phyloP scores from a whole-genome alignment of 805 yeast species.

The Pichia scutulata region DNA sequence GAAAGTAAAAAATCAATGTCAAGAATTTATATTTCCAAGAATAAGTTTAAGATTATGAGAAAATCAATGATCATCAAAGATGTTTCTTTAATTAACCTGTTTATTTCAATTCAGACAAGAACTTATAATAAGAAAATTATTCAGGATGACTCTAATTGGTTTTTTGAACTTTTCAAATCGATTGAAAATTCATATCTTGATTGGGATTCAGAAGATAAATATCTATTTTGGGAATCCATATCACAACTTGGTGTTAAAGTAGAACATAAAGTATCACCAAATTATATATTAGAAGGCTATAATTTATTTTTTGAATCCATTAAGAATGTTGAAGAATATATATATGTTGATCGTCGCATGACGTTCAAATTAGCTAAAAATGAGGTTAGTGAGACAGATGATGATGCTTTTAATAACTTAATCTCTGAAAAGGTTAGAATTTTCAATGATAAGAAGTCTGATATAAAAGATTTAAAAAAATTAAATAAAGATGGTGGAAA shows the following conservation, averaged over 20 bases:
- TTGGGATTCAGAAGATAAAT: not conserved
- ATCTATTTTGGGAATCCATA: not conserved
- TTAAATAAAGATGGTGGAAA: not conserved
- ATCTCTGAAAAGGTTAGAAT: not conserved
- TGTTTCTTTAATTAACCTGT: not conserved
- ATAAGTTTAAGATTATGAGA: not conserved
- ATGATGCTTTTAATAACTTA: not conserved
- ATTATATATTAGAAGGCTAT: not conserved
- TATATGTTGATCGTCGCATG: not conserved
- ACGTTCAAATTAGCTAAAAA: not conserved
- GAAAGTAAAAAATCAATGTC: not conserved
- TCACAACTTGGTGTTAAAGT: not conserved
- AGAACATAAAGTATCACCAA: not conserved
- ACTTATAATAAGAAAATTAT: not conserved
- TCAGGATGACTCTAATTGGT: not conserved
- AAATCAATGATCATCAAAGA: not conserved
- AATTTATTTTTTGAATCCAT: not conserved
- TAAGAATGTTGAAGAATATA: not conserved
- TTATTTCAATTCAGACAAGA: not conserved
- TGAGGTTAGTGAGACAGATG: not conserved
- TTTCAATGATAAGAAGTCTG: not conserved
- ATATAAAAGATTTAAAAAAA: not conserved
- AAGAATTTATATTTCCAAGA: not conserved
- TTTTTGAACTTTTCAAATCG: not conserved
- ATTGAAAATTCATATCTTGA: not conserved